phyloP scores from a whole-genome alignment of 179 eudicot species.

The Silene noctiflora region DNA sequence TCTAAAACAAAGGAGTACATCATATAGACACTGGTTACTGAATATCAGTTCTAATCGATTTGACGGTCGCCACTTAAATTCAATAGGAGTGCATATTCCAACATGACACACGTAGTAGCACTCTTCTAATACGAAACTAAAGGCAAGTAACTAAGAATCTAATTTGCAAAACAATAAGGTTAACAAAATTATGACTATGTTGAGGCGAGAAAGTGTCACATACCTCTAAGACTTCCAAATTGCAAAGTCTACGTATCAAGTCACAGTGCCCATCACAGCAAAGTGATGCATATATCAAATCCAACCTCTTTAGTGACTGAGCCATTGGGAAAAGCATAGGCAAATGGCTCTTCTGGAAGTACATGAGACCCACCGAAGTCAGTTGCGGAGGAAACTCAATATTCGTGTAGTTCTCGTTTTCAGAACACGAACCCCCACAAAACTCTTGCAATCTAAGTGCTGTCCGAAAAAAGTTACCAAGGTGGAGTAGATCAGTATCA shows the following conservation, averaged over 20 bases:
- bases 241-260: constrained; percentile 60
- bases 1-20: background rate
- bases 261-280: constrained; percentile 57
- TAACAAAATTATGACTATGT: background rate
- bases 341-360: constrained; percentile 52
- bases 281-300: constrained; percentile 67
- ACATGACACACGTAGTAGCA: background rate
- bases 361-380: constrained; percentile 54
- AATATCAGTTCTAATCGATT: background rate
- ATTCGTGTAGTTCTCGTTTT: constrained; percentile 39
- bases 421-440: constrained; percentile 58
- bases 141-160: background rate
- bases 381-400: constrained; percentile 50
- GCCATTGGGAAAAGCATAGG: constrained; percentile 60
- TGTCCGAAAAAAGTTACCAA: constrained; percentile 48
- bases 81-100: background rate
- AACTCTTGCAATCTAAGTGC: constrained; percentile 60
- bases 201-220: background rate
- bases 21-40: background rate
- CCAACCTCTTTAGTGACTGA: constrained; percentile 55
- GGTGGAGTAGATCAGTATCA: constrained; percentile 57
- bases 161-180: background rate
- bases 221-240: constrained; percentile 92
- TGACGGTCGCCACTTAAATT: background rate
- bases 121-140: background rate